A percentile compares a stretch with the other conserved stretches of the same genome.
phyloP scores from a whole-genome alignment of 1,139 yeast species.

The Geotrichum bryndzae region DNA sequence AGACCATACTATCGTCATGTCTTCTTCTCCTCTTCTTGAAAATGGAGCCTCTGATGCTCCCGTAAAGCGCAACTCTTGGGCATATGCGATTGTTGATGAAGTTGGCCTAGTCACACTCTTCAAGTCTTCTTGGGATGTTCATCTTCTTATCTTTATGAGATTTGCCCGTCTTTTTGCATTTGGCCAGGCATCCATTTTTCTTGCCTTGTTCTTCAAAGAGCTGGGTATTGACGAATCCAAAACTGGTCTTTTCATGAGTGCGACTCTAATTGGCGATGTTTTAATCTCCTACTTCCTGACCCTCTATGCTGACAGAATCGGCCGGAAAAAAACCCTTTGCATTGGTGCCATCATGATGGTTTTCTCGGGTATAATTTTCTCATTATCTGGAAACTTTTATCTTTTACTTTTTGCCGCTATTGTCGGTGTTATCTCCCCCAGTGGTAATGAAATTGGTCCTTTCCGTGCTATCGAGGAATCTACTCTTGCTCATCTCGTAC shows the following conservation, averaged over 20 bases:
- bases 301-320: slow-evolving; percentile 73
- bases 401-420: slow-evolving; percentile 59
- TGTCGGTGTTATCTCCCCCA: slow-evolving; percentile 73
- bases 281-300: slow-evolving; percentile 35
- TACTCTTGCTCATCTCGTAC: slow-evolving; percentile 73
- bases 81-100: slow-evolving; percentile 8
- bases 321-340: slow-evolving; percentile 61
- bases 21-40: slow-evolving; percentile 2
- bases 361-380: slow-evolving; percentile 60
- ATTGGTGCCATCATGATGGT: slow-evolving; percentile 68
- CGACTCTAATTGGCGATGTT: slow-evolving; percentile 33
- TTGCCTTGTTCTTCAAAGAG: slow-evolving; percentile 60
- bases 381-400: slow-evolving; percentile 46
- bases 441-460: slow-evolving; percentile 92
- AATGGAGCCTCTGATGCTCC: not conserved
- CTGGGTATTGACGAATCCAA: slow-evolving; percentile 50
- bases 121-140: slow-evolving; percentile 43
- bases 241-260: slow-evolving; percentile 78
- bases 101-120: slow-evolving; percentile 16
- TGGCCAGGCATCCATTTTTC: slow-evolving; percentile 66
- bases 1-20: not conserved
- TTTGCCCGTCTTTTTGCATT: slow-evolving; percentile 70
- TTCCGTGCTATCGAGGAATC: slow-evolving; percentile 87
- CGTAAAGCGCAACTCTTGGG: slow-evolving; percentile 4
- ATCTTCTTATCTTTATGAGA: slow-evolving; percentile 63